Conservation (phyloP, 2,329 filamentous ascomycete genomes). For the Monilinia laxa region DNA sequence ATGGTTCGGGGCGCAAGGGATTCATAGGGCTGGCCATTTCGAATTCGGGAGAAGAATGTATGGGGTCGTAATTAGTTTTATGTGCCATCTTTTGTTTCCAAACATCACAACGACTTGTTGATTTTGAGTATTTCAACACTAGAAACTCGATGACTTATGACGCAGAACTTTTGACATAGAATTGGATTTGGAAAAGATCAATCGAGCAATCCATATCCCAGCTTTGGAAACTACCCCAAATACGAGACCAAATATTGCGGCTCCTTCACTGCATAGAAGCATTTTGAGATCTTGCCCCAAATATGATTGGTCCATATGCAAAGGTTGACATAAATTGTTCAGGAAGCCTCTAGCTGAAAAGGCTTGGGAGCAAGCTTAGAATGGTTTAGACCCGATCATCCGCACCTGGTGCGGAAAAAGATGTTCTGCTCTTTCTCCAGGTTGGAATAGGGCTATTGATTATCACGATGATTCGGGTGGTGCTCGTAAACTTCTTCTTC, state of each 20-base stretch:
- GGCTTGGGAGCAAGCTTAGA: background rate
- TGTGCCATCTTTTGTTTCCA: background rate
- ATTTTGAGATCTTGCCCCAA: slow-evolving; percentile 1
- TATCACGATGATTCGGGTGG: background rate
- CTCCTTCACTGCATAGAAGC: background rate
- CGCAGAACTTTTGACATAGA: background rate
- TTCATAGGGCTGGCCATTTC: background rate
- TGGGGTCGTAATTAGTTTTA: background rate
- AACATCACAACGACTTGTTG: background rate
- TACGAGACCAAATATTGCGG: background rate
- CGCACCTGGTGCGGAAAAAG: background rate
- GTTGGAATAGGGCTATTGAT: background rate
- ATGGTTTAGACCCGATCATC: background rate
- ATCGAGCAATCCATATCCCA: background rate
- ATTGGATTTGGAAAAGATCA: background rate
- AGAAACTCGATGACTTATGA: background rate
- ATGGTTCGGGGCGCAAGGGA: background rate
- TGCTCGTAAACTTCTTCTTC: background rate
- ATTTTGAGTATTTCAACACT: background rate
- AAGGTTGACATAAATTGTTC: background rate
- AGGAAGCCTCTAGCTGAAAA: background rate
- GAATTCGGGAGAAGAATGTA: background rate
- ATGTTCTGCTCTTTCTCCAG: background rate
- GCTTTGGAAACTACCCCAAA: background rate
- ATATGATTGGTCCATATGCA: background rate